Conservation (phyloP, 441 rosid genomes). For the Jatropha multifida region DNA sequence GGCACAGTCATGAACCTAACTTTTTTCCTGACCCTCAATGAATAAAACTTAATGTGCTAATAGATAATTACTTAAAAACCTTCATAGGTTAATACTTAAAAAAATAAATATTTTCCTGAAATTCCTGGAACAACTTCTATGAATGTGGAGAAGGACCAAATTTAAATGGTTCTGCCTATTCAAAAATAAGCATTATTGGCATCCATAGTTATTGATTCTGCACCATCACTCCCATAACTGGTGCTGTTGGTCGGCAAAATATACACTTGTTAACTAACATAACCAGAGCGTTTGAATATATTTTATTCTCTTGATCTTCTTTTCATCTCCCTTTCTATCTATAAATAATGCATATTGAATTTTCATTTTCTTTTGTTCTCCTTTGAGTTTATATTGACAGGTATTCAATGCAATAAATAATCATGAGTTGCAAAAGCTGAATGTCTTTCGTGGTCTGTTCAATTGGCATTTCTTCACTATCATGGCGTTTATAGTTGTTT, state of each 20-base stretch:
- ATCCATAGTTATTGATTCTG: not conserved
- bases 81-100: too few relatives aligned
- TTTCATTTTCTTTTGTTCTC: not conserved
- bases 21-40: too few relatives aligned
- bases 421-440: not conserved
- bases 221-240: not conserved
- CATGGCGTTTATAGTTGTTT: not conserved
- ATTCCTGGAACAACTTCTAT: not conserved
- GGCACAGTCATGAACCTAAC: too few relatives aligned
- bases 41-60: too few relatives aligned
- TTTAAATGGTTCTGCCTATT: not conserved
- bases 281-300: not conserved
- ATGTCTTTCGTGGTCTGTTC: conserved; percentile 1
- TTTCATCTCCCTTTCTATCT: not conserved
- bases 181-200: not conserved
- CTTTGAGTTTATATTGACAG: not conserved
- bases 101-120: not conserved
- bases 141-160: not conserved
- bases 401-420: conserved; percentile 1
- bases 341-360: not conserved
- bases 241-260: not conserved
- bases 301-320: not conserved
- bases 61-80: not conserved
- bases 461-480: not conserved
- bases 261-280: not conserved